Evolutionary conservation across 495 filamentous ascomycete species (phyloP).

Genomic region (Penicillium simplicissimum): DNA sequence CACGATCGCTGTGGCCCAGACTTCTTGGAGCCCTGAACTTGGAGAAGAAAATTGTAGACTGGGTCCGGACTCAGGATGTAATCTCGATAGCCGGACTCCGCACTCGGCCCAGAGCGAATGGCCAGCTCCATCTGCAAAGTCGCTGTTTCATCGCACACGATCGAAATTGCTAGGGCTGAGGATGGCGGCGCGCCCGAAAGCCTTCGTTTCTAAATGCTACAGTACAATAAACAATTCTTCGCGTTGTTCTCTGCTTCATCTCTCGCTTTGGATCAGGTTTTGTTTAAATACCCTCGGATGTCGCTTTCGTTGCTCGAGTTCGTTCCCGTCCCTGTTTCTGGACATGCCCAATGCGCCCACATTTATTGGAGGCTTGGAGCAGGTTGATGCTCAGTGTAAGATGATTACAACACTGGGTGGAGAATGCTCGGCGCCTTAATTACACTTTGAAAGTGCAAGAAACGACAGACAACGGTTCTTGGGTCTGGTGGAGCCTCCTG

Average conservation of each 20-base stretch:
- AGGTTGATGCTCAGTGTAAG: not conserved
- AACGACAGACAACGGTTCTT: slow-evolving; percentile 5
- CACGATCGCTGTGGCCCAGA: slow-evolving; percentile 6
- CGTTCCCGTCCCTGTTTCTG: not conserved
- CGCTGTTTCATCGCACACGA: slow-evolving; percentile 9
- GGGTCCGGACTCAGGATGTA: not conserved
- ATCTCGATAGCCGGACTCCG: slow-evolving; percentile 6
- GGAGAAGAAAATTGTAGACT: not conserved
- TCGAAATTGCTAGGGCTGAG: slow-evolving; percentile 11
- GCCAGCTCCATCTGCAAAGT: not conserved
- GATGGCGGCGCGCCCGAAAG: not conserved
- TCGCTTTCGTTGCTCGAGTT: not conserved
- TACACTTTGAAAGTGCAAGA: slow-evolving; percentile 2
- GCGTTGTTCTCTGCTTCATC: not conserved
- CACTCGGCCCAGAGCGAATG: slow-evolving; percentile 1
- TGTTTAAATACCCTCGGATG: not conserved
- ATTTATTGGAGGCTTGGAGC: not conserved
- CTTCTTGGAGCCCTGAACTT: not conserved
- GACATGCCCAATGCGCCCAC: not conserved
- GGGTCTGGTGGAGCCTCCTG: slow-evolving; percentile 6
- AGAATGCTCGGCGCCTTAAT: not conserved
- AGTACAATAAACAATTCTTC: not conserved
- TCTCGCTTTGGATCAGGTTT: not conserved
- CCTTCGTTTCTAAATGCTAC: not conserved
- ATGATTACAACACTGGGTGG: not conserved